These are phyloP conservation scores for Ilyonectria destructans DNA, from an alignment of 2,329 filamentous ascomycete genomes.

Conservation along the genomic window DNA sequence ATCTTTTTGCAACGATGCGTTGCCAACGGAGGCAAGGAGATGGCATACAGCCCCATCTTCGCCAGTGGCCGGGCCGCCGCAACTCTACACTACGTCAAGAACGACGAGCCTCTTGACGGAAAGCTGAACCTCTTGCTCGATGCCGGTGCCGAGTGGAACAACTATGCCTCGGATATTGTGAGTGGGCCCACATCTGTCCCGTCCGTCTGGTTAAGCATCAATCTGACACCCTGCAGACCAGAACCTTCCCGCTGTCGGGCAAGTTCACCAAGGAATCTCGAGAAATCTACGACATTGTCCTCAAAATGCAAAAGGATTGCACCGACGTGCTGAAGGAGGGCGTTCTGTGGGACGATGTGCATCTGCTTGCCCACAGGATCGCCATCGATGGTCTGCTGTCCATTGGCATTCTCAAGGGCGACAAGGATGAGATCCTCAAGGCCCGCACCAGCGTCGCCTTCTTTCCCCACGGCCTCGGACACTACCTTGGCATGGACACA, in stretches of 20 bases:
- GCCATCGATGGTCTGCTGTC: conserved; percentile 85
- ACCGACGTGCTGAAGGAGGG: conserved; percentile 82
- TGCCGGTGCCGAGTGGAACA: conserved; percentile 83
- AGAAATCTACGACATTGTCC: conserved; percentile 86
- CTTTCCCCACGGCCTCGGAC: conserved; percentile 91
- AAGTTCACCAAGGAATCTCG: conserved; percentile 79
- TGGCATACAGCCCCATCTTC: conserved; percentile 91
- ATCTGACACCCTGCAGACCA: conserved; percentile 69
- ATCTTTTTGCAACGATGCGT: conserved; percentile 85
- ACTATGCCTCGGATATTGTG: conserved; percentile 80
- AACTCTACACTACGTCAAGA: conserved; percentile 90
- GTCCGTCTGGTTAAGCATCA: neutral
- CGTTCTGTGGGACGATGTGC: conserved; percentile 86
- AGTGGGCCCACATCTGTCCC: conserved; percentile 43
- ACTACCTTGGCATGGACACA: conserved; percentile 94
- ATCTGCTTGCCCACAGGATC: conserved; percentile 84
- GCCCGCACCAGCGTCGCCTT: conserved; percentile 90
- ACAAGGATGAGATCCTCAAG: conserved; percentile 81
- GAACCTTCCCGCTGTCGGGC: conserved; percentile 87
- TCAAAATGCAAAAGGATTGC: conserved; percentile 88
- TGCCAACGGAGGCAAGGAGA: conserved; percentile 82
- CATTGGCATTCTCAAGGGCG: conserved; percentile 81
- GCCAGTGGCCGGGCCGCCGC: conserved; percentile 86
- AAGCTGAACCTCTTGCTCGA: conserved; percentile 89
- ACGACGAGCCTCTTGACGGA: conserved; percentile 77